These are phyloP conservation scores for Lichtheimia hyalospora DNA, from an alignment of 371 early-diverging fungal species.

Conservation along the genomic window DNA sequence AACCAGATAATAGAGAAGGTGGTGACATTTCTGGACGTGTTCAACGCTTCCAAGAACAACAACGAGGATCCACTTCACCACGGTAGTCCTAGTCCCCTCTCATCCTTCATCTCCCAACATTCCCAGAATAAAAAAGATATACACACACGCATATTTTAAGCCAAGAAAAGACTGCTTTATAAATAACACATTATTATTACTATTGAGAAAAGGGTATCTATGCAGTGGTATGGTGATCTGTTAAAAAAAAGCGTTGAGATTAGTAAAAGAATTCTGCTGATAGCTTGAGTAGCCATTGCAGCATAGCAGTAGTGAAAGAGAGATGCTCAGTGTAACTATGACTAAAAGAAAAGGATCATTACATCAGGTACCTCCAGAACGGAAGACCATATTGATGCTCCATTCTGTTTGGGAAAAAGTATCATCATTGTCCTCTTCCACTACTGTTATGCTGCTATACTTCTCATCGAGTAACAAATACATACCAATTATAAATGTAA, in stretches of 20 bases:
- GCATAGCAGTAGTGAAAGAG: not conserved
- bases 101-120: too few species aligned
- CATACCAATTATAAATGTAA: not conserved
- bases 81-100: too few species aligned
- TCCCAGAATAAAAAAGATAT: too few species aligned
- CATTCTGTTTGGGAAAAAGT: not conserved
- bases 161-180: too few species aligned
- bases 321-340: not conserved
- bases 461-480: not conserved
- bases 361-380: slow-evolving; percentile 1
- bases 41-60: slow-evolving; percentile 7
- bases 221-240: not conserved
- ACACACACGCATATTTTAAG: too few species aligned
- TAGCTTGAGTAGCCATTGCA: not conserved
- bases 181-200: too few species aligned
- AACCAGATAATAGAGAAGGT: slow-evolving; percentile 1
- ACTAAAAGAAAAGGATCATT: slow-evolving; percentile 2
- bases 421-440: not conserved
- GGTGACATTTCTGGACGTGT: slow-evolving; percentile 11
- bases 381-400: slow-evolving; percentile 2
- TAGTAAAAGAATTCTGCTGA: too few species aligned
- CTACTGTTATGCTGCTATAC: too few species aligned
- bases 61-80: not conserved
- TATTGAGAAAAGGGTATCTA: not conserved
- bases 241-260: too few species aligned